phyloP scores from a whole-genome alignment of 1,139 yeast genomes.

The Wickerhamomyces sp. region DNA sequence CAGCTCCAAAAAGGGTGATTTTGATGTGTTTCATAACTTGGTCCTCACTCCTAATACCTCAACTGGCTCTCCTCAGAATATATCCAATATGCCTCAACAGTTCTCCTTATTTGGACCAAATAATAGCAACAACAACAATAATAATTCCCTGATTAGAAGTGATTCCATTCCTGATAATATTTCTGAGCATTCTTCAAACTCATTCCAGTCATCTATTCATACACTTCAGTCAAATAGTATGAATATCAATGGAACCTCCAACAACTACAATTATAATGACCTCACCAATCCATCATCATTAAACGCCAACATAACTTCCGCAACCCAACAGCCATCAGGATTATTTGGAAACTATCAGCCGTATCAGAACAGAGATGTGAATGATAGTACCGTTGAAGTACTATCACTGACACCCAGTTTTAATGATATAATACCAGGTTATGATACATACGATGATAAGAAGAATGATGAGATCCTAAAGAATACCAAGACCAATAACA shows the following conservation, averaged over 20 bases:
- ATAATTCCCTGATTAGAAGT: not conserved
- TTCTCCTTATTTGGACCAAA: not conserved
- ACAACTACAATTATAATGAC: not conserved
- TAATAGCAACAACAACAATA: not conserved
- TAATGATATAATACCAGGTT: slow-evolving; percentile 30
- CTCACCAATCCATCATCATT: not conserved
- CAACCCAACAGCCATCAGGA: not conserved
- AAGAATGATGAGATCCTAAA: not conserved
- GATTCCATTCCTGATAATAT: not conserved
- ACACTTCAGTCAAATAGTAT: not conserved
- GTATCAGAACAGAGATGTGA: slow-evolving; percentile 10
- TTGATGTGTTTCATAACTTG: slow-evolving; percentile 7
- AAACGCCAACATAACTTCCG: too few species aligned
- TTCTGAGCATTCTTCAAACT: not conserved
- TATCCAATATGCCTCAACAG: slow-evolving; percentile 3
- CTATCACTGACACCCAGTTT: slow-evolving; percentile 33
- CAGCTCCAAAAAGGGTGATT: slow-evolving; percentile 3
- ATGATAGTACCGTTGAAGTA: slow-evolving; percentile 30
- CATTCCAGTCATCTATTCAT: not conserved
- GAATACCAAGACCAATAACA: not conserved
- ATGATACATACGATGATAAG: not conserved
- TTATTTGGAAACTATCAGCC: slow-evolving; percentile 1
- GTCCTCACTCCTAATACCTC: slow-evolving; percentile 7
- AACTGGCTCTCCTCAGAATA: not conserved
- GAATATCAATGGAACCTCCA: not conserved